Evolutionary conservation across 495 filamentous ascomycete species (phyloP).

Genomic region (Neurospora hispaniola): DNA sequence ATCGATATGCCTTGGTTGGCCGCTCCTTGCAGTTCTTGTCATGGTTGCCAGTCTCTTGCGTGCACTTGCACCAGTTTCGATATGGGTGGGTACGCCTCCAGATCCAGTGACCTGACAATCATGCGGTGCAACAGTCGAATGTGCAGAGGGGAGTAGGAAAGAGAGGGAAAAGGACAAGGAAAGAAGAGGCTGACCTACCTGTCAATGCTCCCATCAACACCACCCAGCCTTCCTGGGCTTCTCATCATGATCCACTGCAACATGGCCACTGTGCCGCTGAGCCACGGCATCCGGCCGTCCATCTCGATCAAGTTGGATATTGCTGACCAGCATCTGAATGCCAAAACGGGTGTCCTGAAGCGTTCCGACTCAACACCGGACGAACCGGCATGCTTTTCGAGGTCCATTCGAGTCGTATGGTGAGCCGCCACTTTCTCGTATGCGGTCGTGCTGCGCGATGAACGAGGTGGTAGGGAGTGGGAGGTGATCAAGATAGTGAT

Average conservation of each 20-base stretch:
- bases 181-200: slow-evolving; percentile 54
- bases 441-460: slow-evolving; percentile 7
- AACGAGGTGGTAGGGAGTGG: slow-evolving; percentile 41
- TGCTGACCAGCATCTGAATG: slow-evolving; percentile 64
- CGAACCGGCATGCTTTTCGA: neutral
- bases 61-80: slow-evolving; percentile 28
- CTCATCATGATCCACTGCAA: slow-evolving; percentile 58
- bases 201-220: slow-evolving; percentile 68
- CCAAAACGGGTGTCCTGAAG: slow-evolving; percentile 56
- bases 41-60: slow-evolving; percentile 13
- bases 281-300: slow-evolving; percentile 75
- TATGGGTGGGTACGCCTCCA: slow-evolving; percentile 9
- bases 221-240: slow-evolving; percentile 64
- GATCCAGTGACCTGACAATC: slow-evolving; percentile 29
- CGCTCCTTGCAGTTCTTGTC: neutral
- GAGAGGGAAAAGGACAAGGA: slow-evolving; percentile 12
- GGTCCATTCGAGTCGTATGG: slow-evolving; percentile 7
- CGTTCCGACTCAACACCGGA: slow-evolving; percentile 14
- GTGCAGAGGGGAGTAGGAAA: slow-evolving; percentile 4
- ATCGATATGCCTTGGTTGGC: neutral
- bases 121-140: slow-evolving; percentile 31
- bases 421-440: slow-evolving; percentile 7
- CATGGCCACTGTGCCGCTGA: slow-evolving; percentile 59
- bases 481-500: slow-evolving; percentile 38
- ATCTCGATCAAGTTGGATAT: slow-evolving; percentile 58